Conservation (phyloP, 257 asterid species). For the Jacaranda copaia region DNA sequence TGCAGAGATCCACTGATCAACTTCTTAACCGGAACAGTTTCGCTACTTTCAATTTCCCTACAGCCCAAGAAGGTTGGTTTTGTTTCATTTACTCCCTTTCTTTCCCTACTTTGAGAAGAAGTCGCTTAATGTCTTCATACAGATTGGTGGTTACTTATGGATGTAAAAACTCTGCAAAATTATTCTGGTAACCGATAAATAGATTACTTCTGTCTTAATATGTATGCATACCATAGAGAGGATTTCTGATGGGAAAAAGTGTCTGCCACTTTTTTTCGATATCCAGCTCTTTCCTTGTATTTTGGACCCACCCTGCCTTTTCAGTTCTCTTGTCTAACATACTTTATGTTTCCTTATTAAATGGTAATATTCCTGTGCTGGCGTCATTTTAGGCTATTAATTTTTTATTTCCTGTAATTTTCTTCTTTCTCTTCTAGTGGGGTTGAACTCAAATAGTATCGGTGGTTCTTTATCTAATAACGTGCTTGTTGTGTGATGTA, state of each 20-base stretch:
- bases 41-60: slow-evolving; percentile 63
- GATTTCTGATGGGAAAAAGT: background rate
- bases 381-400: slow-evolving; percentile 14
- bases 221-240: slow-evolving; percentile 20
- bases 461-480: slow-evolving; percentile 1
- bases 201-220: slow-evolving; percentile 5
- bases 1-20: slow-evolving; percentile 93
- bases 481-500: background rate
- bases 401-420: background rate
- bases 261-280: slow-evolving; percentile 16
- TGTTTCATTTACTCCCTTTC: slow-evolving; percentile 35
- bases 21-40: slow-evolving; percentile 69
- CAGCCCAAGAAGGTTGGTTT: slow-evolving; percentile 82
- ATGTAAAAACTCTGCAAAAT: slow-evolving; percentile 8
- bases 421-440: background rate
- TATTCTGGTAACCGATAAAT: slow-evolving; percentile 3
- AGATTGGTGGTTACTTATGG: slow-evolving; percentile 18
- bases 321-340: background rate
- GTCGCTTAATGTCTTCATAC: background rate
- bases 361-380: background rate
- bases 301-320: background rate
- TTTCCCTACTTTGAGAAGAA: slow-evolving; percentile 27
- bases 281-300: slow-evolving; percentile 4
- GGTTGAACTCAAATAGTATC: background rate
- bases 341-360: background rate